phyloP scores from a whole-genome alignment of 306 rosid genomes.

The Rosa lucieae region DNA sequence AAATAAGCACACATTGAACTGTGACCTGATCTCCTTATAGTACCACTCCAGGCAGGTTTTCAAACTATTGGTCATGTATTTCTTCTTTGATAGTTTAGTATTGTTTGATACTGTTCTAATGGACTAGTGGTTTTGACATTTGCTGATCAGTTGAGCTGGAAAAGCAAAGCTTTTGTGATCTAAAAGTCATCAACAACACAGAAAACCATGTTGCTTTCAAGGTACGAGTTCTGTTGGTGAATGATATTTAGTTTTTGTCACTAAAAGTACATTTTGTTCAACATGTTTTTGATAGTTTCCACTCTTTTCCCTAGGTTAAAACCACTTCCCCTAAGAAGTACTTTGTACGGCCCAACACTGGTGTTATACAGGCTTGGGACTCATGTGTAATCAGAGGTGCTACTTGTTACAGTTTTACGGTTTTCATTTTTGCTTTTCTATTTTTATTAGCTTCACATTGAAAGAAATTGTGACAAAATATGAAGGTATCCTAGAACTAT shows the following conservation, averaged over 20 bases:
- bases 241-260: not conserved
- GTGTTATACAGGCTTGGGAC: slow-evolving; percentile 81
- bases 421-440: not conserved
- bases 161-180: slow-evolving; percentile 84
- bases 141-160: slow-evolving; percentile 79
- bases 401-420: slow-evolving; percentile 14
- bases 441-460: not conserved
- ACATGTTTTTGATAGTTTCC: not conserved
- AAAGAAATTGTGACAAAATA: not conserved
- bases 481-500: slow-evolving; percentile 1
- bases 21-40: not conserved
- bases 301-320: slow-evolving; percentile 60
- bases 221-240: slow-evolving; percentile 41
- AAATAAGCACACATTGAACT: not conserved
- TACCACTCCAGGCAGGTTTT: not conserved
- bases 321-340: slow-evolving; percentile 97
- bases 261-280: slow-evolving; percentile 11
- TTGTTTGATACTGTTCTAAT: slow-evolving; percentile 7
- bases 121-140: slow-evolving; percentile 27
- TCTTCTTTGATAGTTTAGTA: not conserved
- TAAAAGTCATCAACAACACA: slow-evolving; percentile 74
- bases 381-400: slow-evolving; percentile 89
- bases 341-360: slow-evolving; percentile 94
- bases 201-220: slow-evolving; percentile 82
- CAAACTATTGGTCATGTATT: not conserved